These are phyloP conservation scores for Alternaria sp. DNA, from an alignment of 2,329 filamentous ascomycete species.

Conservation along the genomic window DNA sequence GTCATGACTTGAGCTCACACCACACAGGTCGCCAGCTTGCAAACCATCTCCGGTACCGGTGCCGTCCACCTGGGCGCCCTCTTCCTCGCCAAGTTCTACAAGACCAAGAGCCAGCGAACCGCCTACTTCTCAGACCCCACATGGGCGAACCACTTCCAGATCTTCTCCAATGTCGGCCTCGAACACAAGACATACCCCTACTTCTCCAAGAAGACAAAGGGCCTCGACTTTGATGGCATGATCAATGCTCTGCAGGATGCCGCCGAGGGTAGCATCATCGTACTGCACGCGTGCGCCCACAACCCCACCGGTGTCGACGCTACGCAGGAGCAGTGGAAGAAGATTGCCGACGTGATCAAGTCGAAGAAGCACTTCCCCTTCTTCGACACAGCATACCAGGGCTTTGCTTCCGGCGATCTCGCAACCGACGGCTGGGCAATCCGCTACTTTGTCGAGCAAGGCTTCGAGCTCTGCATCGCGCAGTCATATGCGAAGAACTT, in stretches of 20 bases:
- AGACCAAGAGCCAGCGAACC: conserved; percentile 68
- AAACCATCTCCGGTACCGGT: conserved; percentile 97
- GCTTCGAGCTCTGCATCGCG: conserved; percentile 71
- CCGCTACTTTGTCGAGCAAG: conserved; percentile 91
- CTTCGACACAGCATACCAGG: conserved; percentile 98
- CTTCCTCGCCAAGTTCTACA: conserved; percentile 94
- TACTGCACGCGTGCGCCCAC: conserved; percentile 95
- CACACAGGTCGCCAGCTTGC: conserved; percentile 73
- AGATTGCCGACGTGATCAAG: conserved; percentile 81
- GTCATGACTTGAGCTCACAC: conserved; percentile 40
- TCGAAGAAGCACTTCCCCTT: conserved; percentile 91
- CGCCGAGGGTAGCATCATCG: conserved; percentile 81
- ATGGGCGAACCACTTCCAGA: conserved; percentile 99
- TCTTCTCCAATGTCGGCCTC: conserved; percentile 90
- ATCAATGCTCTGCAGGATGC: conserved; percentile 73
- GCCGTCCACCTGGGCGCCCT: conserved; percentile 92
- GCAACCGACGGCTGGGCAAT: conserved; percentile 88
- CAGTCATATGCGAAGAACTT: conserved; percentile 66
- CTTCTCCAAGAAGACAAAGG: conserved; percentile 88
- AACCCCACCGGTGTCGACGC: conserved; percentile 98
- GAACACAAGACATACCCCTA: conserved; percentile 88
- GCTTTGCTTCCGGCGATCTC: conserved; percentile 93
- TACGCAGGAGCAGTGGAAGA: conserved; percentile 91
- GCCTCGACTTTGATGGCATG: conserved; percentile 93
- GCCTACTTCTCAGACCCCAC: conserved; percentile 95